Evolutionary conservation across 2,329 filamentous ascomycete genomes (phyloP).

Genomic region (Balansia obtecta): DNA sequence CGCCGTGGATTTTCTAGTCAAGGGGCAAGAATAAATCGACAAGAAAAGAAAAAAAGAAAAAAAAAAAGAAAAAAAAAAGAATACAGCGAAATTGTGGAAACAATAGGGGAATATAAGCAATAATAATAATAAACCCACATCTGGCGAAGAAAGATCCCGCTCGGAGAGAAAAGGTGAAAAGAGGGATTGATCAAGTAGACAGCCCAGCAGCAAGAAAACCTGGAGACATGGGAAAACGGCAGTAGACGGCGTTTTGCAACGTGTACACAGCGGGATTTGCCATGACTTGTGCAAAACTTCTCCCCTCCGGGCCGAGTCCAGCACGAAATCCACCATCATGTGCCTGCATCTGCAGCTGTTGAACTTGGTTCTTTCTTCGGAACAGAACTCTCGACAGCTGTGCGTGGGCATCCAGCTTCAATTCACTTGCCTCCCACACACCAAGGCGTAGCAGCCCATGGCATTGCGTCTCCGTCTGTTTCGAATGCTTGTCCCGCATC

Average conservation of each 20-base stretch:
- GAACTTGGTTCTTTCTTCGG: not conserved
- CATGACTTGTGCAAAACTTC: no score
- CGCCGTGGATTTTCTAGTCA: slow-evolving; percentile 3
- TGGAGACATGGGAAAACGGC: not conserved
- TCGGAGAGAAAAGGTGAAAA: not conserved
- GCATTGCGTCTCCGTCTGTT: not conserved
- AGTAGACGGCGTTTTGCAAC: not conserved
- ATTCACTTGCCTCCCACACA: not conserved
- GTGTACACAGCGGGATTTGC: no score
- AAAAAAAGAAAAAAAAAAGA: not conserved
- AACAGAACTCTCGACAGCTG: not conserved
- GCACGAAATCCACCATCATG: not conserved
- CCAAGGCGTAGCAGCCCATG: not conserved
- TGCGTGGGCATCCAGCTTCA: not conserved
- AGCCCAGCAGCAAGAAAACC: not conserved
- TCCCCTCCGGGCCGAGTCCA: no score
- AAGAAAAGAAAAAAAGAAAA: not conserved
- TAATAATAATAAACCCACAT: not conserved
- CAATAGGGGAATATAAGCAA: not conserved
- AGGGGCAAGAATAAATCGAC: not conserved
- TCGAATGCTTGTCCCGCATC: not conserved
- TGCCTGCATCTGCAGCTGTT: not conserved
- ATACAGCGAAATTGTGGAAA: not conserved
- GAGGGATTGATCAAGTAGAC: not conserved
- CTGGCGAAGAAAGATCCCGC: not conserved